These are phyloP conservation scores for Trypanosoma avium DNA, from an alignment of 208 protist genomes.

Conservation along the genomic window DNA sequence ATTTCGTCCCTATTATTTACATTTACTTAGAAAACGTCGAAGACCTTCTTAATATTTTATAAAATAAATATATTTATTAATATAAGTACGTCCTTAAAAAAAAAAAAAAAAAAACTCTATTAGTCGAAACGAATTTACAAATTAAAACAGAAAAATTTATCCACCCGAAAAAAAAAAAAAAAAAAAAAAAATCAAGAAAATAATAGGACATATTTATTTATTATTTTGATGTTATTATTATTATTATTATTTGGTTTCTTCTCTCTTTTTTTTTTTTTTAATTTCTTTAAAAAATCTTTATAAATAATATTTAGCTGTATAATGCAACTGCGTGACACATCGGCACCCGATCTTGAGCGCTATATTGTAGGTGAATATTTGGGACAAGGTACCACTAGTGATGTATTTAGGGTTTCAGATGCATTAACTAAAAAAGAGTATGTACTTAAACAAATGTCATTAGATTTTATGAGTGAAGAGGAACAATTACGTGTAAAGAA, in stretches of 20 bases:
- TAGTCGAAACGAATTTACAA: no score
- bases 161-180: background rate
- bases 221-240: slow-evolving; percentile 17
- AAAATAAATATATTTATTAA: slow-evolving; percentile 6
- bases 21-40: slow-evolving; percentile 34
- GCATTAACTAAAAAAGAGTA: slow-evolving; percentile 52
- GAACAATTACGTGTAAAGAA: slow-evolving; percentile 65
- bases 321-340: slow-evolving; percentile 34
- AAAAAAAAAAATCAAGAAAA: background rate
- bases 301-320: background rate
- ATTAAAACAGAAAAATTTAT: slow-evolving; percentile 12
- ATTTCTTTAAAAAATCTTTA: background rate
- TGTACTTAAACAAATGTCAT: slow-evolving; percentile 85
- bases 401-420: slow-evolving; percentile 71
- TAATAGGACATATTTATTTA: slow-evolving; percentile 10
- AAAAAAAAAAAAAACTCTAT: no score
- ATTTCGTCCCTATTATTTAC: slow-evolving; percentile 56
- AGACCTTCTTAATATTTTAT: background rate
- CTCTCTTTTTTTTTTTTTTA: slow-evolving; percentile 16
- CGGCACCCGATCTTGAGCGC: slow-evolving; percentile 39
- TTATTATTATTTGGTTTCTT: slow-evolving; percentile 8
- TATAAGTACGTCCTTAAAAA: no score
- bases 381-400: slow-evolving; percentile 62
- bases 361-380: slow-evolving; percentile 73
- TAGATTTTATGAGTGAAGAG: slow-evolving; percentile 70